phyloP scores from a whole-genome alignment of 495 filamentous ascomycete species.

The Lasiosphaeriaceae sp. region DNA sequence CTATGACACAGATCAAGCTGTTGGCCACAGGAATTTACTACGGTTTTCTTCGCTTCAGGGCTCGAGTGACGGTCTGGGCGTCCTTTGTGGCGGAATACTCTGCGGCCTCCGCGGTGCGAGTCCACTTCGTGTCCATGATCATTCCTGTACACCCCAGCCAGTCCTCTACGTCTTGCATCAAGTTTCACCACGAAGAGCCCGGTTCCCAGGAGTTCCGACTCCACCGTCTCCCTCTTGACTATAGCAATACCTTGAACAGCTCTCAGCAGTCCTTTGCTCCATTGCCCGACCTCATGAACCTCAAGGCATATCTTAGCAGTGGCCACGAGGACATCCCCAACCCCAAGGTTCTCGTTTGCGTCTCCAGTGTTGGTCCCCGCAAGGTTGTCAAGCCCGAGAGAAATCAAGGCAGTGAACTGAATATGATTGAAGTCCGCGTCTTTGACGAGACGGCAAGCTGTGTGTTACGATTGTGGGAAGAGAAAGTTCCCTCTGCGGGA shows the following conservation, averaged over 20 bases:
- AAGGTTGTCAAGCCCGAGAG: constrained; percentile 47
- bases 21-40: constrained; percentile 28
- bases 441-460: constrained; percentile 59
- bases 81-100: constrained; percentile 30
- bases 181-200: constrained; percentile 42
- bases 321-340: constrained; percentile 35
- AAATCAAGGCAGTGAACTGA: constrained; percentile 32
- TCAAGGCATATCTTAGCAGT: constrained; percentile 49
- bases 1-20: constrained; percentile 45
- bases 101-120: background rate
- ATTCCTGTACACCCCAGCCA: constrained; percentile 25
- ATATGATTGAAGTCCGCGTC: constrained; percentile 50
- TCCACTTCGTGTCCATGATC: constrained; percentile 14
- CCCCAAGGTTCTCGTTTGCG: constrained; percentile 51
- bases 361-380: constrained; percentile 51
- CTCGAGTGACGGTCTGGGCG: constrained; percentile 41
- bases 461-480: constrained; percentile 51
- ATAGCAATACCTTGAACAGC: constrained; percentile 14
- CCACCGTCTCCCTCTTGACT: constrained; percentile 46
- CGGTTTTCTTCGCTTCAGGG: constrained; percentile 36
- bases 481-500: constrained; percentile 44
- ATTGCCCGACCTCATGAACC: constrained; percentile 49
- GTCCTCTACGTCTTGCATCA: constrained; percentile 37
- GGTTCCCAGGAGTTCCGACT: constrained; percentile 34
- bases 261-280: constrained; percentile 18